Evolutionary conservation across 768 basidiomycete genomes (phyloP).

Genomic region (Suillus sp.): DNA sequence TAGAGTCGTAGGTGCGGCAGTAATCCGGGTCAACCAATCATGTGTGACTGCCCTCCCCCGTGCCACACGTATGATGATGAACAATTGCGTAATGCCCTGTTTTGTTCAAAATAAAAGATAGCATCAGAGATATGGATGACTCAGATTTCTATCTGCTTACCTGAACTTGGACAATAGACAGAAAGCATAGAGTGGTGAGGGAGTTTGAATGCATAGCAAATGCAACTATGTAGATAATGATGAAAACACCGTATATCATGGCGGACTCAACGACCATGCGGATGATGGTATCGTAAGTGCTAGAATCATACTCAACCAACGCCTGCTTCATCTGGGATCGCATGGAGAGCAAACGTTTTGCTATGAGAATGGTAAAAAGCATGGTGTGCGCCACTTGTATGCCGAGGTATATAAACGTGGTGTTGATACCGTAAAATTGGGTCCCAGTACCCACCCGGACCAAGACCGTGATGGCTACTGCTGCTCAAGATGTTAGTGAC

Average conservation of each 20-base stretch:
- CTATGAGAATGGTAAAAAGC: not conserved
- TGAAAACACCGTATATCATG: not conserved
- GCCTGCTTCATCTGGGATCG: not conserved
- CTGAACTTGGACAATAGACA: not conserved
- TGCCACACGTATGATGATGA: slow-evolving; percentile 6
- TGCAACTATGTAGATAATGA: not conserved
- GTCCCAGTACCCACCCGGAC: not conserved
- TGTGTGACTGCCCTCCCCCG: not conserved
- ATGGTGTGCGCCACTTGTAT: not conserved
- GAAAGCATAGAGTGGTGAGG: not conserved
- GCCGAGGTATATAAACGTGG: not conserved
- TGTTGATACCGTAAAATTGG: not conserved
- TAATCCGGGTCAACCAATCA: not conserved
- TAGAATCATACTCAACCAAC: not conserved
- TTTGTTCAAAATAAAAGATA: not conserved
- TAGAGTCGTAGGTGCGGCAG: not conserved
- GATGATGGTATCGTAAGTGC: not conserved
- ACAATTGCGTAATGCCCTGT: not conserved
- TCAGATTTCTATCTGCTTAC: not conserved
- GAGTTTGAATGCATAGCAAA: not conserved
- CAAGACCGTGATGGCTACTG: not conserved
- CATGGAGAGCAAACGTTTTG: not conserved
- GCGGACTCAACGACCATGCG: not conserved
- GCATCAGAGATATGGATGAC: not conserved
- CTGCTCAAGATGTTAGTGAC: not conserved